Conservation (phyloP, 805 yeast species). For the Pichia paraexigua region DNA sequence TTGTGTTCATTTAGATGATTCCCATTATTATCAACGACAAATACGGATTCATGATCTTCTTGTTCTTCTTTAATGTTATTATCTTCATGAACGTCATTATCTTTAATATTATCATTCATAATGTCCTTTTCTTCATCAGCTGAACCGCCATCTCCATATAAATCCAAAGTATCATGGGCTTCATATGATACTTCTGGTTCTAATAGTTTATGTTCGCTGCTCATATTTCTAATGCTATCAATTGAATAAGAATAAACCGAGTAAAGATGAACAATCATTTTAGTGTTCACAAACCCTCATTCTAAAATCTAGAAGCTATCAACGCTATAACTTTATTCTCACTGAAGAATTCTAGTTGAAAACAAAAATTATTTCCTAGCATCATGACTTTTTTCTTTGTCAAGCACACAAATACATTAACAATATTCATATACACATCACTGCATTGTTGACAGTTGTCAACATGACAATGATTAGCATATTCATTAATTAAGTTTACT, state of each 20-base stretch:
- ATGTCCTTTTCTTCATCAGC: not conserved
- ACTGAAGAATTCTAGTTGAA: too few species aligned
- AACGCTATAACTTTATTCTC: too few species aligned
- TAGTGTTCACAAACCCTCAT: not conserved
- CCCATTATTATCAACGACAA: conserved; percentile 1
- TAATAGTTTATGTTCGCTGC: not conserved
- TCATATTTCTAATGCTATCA: not conserved
- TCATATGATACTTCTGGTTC: not conserved
- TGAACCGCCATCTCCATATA: not conserved
- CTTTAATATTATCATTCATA: not conserved
- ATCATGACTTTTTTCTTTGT: not conserved
- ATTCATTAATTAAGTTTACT: not conserved
- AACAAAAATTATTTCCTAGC: too few species aligned
- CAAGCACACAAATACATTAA: not conserved
- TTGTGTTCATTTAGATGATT: conserved; percentile 2
- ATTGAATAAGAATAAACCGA: not conserved
- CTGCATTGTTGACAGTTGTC: not conserved
- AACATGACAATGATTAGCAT: not conserved
- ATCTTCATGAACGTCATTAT: not conserved
- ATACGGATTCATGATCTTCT: not conserved
- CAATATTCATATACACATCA: not conserved
- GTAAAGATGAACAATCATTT: too few species aligned
- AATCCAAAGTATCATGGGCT: not conserved
- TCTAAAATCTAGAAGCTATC: not conserved
- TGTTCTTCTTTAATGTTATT: conserved; percentile 3